Evolutionary conservation across 495 filamentous ascomycete species (phyloP).

Genomic region (Penicillium paxilli): DNA sequence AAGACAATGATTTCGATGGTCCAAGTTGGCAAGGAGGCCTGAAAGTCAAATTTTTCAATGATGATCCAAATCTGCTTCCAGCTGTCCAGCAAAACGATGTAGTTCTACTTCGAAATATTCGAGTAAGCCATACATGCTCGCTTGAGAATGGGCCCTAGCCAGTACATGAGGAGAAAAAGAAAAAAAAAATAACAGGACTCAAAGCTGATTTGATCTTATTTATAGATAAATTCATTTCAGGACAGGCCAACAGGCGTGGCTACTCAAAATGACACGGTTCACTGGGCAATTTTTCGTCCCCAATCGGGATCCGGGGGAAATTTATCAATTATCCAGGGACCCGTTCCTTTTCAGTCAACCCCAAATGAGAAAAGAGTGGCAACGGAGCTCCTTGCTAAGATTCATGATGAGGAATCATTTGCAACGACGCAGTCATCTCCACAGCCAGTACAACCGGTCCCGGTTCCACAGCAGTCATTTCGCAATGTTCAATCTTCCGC

Average conservation of each 20-base stretch:
- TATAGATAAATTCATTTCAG: slow-evolving; percentile 27
- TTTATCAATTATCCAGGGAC: slow-evolving; percentile 30
- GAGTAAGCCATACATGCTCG: slow-evolving; percentile 27
- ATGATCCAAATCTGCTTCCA: slow-evolving; percentile 37
- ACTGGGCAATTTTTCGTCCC: slow-evolving; percentile 41
- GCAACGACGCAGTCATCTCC: background rate
- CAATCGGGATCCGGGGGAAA: slow-evolving; percentile 23
- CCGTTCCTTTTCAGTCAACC: slow-evolving; percentile 27
- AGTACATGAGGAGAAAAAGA: background rate
- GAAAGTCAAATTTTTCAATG: slow-evolving; percentile 52
- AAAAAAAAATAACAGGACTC: no score
- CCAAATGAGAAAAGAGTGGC: slow-evolving; percentile 30
- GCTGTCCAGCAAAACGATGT: slow-evolving; percentile 44
- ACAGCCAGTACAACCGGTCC: background rate
- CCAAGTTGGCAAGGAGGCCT: slow-evolving; percentile 39
- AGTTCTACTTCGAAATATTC: slow-evolving; percentile 42
- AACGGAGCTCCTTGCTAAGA: slow-evolving; percentile 27
- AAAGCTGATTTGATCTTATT: background rate
- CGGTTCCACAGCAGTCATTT: background rate
- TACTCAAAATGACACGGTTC: slow-evolving; percentile 26
- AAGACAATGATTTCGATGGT: slow-evolving; percentile 38
- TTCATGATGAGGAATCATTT: slow-evolving; percentile 7
- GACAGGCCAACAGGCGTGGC: slow-evolving; percentile 28
- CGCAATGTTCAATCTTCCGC: slow-evolving; percentile 14
- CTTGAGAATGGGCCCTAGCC: background rate